Conservation (phyloP, 441 rosid species). For the Erodium moschatum region DNA sequence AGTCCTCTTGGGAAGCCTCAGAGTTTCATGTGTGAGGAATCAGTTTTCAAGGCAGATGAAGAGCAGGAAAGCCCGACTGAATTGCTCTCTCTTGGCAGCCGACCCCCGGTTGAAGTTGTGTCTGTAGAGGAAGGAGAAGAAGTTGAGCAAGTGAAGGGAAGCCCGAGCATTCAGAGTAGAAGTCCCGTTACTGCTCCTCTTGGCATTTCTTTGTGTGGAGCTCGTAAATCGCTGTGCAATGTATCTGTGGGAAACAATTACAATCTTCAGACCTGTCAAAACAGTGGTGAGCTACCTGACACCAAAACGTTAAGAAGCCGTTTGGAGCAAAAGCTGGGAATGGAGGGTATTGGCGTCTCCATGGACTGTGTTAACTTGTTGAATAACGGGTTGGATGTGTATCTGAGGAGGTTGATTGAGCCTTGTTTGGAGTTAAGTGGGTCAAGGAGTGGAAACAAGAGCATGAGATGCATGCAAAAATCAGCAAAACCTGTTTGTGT, state of each 20-base stretch:
- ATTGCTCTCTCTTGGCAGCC: conserved; percentile 64
- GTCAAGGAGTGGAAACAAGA: conserved; percentile 28
- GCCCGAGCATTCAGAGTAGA: conserved; percentile 64
- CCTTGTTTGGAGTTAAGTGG: conserved; percentile 51
- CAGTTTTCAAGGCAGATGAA: too few species aligned
- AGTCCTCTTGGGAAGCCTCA: conserved; percentile 43
- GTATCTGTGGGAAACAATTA: neutral
- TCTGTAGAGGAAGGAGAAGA: conserved; percentile 95
- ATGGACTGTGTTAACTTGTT: conserved; percentile 50
- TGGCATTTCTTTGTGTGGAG: conserved; percentile 46
- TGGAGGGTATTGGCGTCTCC: conserved; percentile 43
- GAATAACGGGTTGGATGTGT: conserved; percentile 55
- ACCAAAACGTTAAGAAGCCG: conserved; percentile 46
- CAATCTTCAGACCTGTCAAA: conserved; percentile 3
- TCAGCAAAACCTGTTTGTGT: conserved; percentile 21
- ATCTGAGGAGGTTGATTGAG: conserved; percentile 56
- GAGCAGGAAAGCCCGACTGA: conserved; percentile 47
- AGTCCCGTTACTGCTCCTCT: conserved; percentile 71
- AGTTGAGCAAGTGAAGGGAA: conserved; percentile 66
- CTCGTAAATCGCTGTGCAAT: conserved; percentile 20
- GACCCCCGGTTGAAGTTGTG: conserved; percentile 55
- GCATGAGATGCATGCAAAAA: conserved; percentile 15
- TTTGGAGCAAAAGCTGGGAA: conserved; percentile 50
- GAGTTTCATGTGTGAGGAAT: too few species aligned
- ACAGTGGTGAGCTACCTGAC: conserved; percentile 46